A percentile compares a stretch with the other conserved stretches of the same genome.
These are phyloP conservation scores for Inga leiocalycina DNA, from an alignment of 306 rosid genomes.

Conservation along the genomic window DNA sequence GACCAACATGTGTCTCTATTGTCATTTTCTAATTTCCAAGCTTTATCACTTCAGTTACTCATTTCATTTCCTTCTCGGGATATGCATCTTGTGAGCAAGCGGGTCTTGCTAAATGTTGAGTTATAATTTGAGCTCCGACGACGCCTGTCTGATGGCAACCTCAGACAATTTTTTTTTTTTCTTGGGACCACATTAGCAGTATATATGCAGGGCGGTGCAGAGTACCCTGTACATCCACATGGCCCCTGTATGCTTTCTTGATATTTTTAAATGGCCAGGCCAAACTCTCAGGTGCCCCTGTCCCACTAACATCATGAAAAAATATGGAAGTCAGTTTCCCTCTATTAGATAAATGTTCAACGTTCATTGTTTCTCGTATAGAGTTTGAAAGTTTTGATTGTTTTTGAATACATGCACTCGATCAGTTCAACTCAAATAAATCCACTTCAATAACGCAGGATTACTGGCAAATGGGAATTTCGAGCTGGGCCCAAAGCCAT, in stretches of 20 bases:
- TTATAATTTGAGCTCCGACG: not conserved
- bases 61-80: not conserved
- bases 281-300: not conserved
- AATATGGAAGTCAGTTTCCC: not conserved
- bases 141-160: not conserved
- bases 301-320: not conserved
- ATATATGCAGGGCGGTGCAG: not conserved
- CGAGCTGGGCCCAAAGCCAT: constrained; percentile 59
- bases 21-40: not conserved
- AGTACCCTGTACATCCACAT: not conserved
- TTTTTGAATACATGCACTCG: not conserved
- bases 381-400: not conserved
- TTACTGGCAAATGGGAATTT: constrained; percentile 68
- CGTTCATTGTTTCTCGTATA: not conserved
- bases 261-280: not conserved
- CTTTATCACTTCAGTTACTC: not conserved
- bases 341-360: not conserved
- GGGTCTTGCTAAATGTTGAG: not conserved
- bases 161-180: no score
- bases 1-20: not conserved
- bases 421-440: not conserved
- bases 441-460: constrained; percentile 40
- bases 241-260: not conserved
- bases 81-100: not conserved
- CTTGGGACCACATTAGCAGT: not conserved